These are phyloP conservation scores for Astrothelium subdiscretum DNA, from an alignment of 495 filamentous ascomycete species.

Conservation along the genomic window DNA sequence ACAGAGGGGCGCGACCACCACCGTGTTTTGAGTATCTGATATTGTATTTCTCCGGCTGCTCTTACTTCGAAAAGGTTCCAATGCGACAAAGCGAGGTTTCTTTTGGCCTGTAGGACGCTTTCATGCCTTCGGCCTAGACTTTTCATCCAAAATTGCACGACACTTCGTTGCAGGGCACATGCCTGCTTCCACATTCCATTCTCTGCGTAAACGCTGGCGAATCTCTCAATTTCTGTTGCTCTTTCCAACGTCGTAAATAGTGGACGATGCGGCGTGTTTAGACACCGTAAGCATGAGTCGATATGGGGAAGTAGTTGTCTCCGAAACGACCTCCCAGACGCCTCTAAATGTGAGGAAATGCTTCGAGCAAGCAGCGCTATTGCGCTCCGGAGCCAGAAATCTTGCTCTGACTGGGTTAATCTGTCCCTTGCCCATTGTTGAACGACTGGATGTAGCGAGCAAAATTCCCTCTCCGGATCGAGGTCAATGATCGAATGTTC, in stretches of 20 bases:
- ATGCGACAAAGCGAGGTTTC: slow-evolving; percentile 13
- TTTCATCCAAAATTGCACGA: slow-evolving; percentile 8
- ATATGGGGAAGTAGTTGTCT: slow-evolving; percentile 22
- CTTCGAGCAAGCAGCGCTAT: slow-evolving; percentile 14
- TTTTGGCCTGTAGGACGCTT: slow-evolving; percentile 13
- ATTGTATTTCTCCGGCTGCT: slow-evolving; percentile 7
- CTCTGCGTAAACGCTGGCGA: slow-evolving; percentile 15
- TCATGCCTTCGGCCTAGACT: slow-evolving; percentile 9
- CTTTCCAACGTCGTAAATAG: slow-evolving; percentile 9
- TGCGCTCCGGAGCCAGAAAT: slow-evolving; percentile 6
- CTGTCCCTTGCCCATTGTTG: slow-evolving; percentile 27
- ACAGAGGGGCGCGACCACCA: slow-evolving; percentile 6
- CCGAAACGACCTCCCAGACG: slow-evolving; percentile 11
- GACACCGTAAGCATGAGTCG: slow-evolving; percentile 18
- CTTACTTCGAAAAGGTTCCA: slow-evolving; percentile 17
- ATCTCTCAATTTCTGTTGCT: slow-evolving; percentile 6
- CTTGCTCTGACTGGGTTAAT: slow-evolving; percentile 6
- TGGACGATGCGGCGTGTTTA: neutral
- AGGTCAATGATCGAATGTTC: slow-evolving; percentile 20
- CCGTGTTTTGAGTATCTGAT: neutral
- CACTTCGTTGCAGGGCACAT: slow-evolving; percentile 7
- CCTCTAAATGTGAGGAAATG: slow-evolving; percentile 15
- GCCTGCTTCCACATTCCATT: slow-evolving; percentile 15
- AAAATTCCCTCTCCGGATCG: slow-evolving; percentile 11
- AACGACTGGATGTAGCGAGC: slow-evolving; percentile 28